phyloP scores from a whole-genome alignment of 345 rosid genomes.

The Durio zibethinus region DNA sequence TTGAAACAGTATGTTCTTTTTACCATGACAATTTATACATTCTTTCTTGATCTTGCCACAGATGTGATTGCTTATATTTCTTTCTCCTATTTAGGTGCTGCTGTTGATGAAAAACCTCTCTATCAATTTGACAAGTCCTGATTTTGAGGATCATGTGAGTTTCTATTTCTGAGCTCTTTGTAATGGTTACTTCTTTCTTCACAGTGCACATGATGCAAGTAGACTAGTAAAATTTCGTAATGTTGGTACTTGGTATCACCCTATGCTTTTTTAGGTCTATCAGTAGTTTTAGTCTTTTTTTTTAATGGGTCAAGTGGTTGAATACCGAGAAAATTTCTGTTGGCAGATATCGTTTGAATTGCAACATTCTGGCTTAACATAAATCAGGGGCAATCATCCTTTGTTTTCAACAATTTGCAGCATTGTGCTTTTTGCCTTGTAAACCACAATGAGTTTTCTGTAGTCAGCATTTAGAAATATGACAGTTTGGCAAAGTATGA shows the following conservation, averaged over 20 bases:
- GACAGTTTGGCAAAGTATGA: not conserved
- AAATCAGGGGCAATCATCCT: not conserved
- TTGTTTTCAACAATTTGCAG: not conserved
- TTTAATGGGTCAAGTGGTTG: not conserved
- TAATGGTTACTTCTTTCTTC: not conserved
- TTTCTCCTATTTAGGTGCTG: constrained; percentile 51
- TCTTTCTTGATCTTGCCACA: not conserved
- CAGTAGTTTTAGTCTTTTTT: not conserved
- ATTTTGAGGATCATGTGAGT: constrained; percentile 93
- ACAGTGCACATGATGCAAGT: not conserved
- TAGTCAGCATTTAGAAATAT: constrained; percentile 1
- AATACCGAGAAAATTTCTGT: not conserved
- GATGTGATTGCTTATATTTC: constrained; percentile 12
- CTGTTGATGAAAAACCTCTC: constrained; percentile 93
- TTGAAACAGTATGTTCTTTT: constrained; percentile 65
- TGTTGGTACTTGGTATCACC: not conserved
- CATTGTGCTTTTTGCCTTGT: not conserved
- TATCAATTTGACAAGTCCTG: constrained; percentile 77
- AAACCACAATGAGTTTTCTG: constrained; percentile 1
- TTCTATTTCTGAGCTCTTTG: constrained; percentile 2
- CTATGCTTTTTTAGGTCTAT: not conserved
- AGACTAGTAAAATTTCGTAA: constrained; percentile 1
- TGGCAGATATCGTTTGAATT: not conserved
- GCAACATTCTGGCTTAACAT: not conserved
- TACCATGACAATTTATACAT: not conserved